These are phyloP conservation scores for Talaromyces pinophilus DNA, from an alignment of 2,329 filamentous ascomycete species.

Conservation along the genomic window DNA sequence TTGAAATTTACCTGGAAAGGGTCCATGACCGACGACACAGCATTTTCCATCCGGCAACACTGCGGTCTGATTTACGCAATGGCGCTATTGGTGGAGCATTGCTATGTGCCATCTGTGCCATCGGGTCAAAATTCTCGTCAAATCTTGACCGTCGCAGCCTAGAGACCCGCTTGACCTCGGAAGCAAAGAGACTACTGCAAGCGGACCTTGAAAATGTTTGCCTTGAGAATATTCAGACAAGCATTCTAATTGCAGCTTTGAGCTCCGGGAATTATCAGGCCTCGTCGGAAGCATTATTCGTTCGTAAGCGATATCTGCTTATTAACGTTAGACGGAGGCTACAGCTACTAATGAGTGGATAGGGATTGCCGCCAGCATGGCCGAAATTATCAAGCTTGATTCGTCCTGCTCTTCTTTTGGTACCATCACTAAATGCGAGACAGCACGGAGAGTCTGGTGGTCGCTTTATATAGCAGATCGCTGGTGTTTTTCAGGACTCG, in stretches of 20 bases:
- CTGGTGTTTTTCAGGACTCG: constrained; percentile 1
- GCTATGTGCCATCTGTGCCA: neutral
- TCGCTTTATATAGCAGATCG: constrained; percentile 1
- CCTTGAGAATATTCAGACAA: neutral
- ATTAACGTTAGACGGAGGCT: neutral
- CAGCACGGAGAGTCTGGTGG: neutral
- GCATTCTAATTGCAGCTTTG: neutral
- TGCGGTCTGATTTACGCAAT: neutral
- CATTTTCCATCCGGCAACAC: neutral
- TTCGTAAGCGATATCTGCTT: neutral
- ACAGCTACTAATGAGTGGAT: neutral
- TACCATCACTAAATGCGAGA: neutral
- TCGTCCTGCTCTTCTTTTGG: neutral
- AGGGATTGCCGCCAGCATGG: neutral
- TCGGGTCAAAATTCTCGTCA: neutral
- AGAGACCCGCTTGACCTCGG: neutral
- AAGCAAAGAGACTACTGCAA: neutral
- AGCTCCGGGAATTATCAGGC: neutral
- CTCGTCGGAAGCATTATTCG: neutral
- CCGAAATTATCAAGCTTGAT: neutral
- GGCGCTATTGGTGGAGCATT: neutral
- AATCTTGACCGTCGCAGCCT: neutral
- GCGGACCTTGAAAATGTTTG: neutral
- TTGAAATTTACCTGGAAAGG: neutral
- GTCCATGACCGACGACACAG: neutral